Conservation (phyloP, 352 stramenopile species). For the Phytophthora quininea region DNA sequence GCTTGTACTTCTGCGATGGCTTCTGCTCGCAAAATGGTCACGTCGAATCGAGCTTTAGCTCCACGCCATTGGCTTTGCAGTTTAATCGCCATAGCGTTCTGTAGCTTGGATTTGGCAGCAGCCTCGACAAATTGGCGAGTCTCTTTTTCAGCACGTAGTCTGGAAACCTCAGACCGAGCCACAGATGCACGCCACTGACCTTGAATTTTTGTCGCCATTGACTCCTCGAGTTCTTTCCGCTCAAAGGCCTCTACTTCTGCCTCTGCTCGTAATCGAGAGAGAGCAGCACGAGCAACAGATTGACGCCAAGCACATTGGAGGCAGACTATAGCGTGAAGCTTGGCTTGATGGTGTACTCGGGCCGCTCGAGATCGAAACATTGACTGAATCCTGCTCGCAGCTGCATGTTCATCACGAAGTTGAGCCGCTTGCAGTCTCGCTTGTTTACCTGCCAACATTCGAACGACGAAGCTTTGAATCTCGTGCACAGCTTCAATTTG, state of each 20-base stretch:
- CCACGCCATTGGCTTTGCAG: constrained; percentile 41
- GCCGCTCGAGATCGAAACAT: constrained; percentile 21
- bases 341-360: constrained; percentile 13
- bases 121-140: constrained; percentile 1
- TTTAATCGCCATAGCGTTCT: constrained; percentile 30
- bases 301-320: constrained; percentile 46
- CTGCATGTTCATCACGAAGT: constrained; percentile 23
- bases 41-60: constrained; percentile 11
- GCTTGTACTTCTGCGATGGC: constrained; percentile 30
- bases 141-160: constrained; percentile 7
- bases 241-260: constrained; percentile 18
- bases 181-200: constrained; percentile 34
- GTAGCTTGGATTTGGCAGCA: constrained; percentile 16
- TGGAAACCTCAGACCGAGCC: constrained; percentile 11
- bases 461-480: constrained; percentile 42
- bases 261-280: constrained; percentile 20
- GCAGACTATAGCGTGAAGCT: constrained; percentile 26
- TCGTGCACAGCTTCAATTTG: constrained; percentile 28
- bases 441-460: constrained; percentile 28
- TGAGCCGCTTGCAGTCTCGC: constrained; percentile 16
- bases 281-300: constrained; percentile 13
- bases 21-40: constrained; percentile 6
- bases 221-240: constrained; percentile 21
- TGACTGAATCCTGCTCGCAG: constrained; percentile 37
- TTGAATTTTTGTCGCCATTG: constrained; percentile 40